These are phyloP conservation scores for Hypoxylon sp. DNA, from an alignment of 2,329 filamentous ascomycete genomes.

Conservation along the genomic window DNA sequence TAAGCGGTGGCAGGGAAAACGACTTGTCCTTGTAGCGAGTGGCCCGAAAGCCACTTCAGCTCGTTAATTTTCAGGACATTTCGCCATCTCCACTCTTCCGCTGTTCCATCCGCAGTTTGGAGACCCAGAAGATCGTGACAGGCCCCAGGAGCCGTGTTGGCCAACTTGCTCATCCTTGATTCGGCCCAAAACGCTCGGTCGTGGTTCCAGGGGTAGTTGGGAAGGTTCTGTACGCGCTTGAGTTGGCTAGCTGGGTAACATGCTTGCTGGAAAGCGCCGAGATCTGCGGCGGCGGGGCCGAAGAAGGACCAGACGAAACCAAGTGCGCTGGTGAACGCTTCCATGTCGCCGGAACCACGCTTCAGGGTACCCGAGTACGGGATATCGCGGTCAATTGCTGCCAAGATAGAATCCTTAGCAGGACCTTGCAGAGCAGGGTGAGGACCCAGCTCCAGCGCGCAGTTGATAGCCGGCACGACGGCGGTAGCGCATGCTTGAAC, in stretches of 20 bases:
- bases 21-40: constrained; percentile 18
- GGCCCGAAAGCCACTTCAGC: constrained; percentile 20
- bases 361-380: constrained; percentile 52
- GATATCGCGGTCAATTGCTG: constrained; percentile 26
- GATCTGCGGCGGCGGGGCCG: constrained; percentile 21
- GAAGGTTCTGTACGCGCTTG: background rate
- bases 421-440: constrained; percentile 60
- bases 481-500: constrained; percentile 46
- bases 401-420: constrained; percentile 52
- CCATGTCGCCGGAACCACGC: constrained; percentile 47
- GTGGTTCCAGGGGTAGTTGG: constrained; percentile 40
- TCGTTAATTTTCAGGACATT: constrained; percentile 24
- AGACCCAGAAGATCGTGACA: constrained; percentile 23
- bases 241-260: background rate
- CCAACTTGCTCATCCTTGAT: constrained; percentile 23
- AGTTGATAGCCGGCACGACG: constrained; percentile 47
- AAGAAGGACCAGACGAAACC: constrained; percentile 36
- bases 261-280: constrained; percentile 24
- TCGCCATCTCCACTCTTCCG: constrained; percentile 14
- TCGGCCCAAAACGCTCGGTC: constrained; percentile 27
- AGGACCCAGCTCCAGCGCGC: constrained; percentile 59
- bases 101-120: background rate
- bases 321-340: constrained; percentile 30
- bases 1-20: constrained; percentile 25
- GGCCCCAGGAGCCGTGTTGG: constrained; percentile 5